Evolutionary conservation across 1,139 yeast genomes (phyloP).

Genomic region (Zygoascus meyerae): DNA sequence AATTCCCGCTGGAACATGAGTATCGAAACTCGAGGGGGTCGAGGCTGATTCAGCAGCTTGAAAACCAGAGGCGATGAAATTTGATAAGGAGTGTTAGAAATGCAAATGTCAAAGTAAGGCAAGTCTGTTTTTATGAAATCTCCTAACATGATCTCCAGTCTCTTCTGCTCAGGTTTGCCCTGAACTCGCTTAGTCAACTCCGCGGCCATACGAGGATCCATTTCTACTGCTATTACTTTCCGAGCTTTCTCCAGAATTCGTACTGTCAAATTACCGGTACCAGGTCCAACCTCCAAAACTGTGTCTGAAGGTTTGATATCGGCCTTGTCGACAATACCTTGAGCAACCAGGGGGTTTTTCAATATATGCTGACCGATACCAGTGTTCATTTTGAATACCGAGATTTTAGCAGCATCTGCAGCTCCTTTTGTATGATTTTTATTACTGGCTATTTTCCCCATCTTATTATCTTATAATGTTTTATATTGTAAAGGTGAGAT

Average conservation of each 20-base stretch:
- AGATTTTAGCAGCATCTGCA: slow-evolving; percentile 31
- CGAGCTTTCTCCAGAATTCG: slow-evolving; percentile 87
- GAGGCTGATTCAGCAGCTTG: slow-evolving; percentile 81
- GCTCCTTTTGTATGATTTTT: slow-evolving; percentile 15
- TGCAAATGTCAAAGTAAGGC: slow-evolving; percentile 93
- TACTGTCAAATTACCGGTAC: slow-evolving; percentile 97
- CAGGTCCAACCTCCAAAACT: slow-evolving; percentile 97
- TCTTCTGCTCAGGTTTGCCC: slow-evolving; percentile 89
- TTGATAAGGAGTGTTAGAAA: slow-evolving; percentile 96
- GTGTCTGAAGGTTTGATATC: slow-evolving; percentile 85
- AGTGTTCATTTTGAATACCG: slow-evolving; percentile 93
- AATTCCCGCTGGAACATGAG: slow-evolving; percentile 98
- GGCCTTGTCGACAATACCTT: slow-evolving; percentile 96
- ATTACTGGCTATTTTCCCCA: slow-evolving; percentile 24
- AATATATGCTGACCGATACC: slow-evolving; percentile 95
- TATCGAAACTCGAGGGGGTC: slow-evolving; percentile 91
- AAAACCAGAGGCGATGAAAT: slow-evolving; percentile 95
- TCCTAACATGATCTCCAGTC: slow-evolving; percentile 84
- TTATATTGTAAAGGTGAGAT: too few relatives aligned
- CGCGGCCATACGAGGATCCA: slow-evolving; percentile 99
- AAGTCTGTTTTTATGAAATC: slow-evolving; percentile 94
- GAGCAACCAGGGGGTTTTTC: slow-evolving; percentile 94
- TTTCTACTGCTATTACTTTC: slow-evolving; percentile 90
- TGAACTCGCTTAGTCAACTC: slow-evolving; percentile 96
- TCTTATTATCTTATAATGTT: slow-evolving; percentile 8